Percentiles rank a stretch among this genome's conserved stretches.
These are phyloP conservation scores for Acanthamoeba culbertsoni DNA, from an alignment of 208 protist genomes.

Conservation along the genomic window DNA sequence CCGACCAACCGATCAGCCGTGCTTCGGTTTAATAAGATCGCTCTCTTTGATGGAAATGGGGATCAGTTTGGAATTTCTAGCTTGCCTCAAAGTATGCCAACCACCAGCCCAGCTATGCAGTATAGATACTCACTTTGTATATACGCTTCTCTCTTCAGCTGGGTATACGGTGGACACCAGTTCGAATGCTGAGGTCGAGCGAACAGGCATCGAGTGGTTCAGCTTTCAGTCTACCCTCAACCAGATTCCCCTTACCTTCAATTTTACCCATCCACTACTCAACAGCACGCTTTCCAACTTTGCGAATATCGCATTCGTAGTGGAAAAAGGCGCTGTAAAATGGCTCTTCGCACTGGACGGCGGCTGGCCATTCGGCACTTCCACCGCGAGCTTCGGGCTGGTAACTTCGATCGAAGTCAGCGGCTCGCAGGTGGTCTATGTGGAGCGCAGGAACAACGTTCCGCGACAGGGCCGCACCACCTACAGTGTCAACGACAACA, in stretches of 20 bases:
- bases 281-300: not conserved
- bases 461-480: not conserved
- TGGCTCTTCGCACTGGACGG: not conserved
- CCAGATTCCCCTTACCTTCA: not conserved
- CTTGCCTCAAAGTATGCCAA: not conserved
- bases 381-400: not conserved
- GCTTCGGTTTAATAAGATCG: not conserved
- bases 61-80: not conserved
- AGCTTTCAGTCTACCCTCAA: not conserved
- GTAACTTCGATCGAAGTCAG: not conserved
- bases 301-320: not conserved
- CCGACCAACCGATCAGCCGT: not conserved
- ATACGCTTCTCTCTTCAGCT: too few species aligned
- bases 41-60: not conserved
- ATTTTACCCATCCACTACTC: not conserved
- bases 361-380: not conserved
- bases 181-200: not conserved
- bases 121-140: too few species aligned
- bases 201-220: not conserved
- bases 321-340: not conserved
- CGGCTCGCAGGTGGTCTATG: not conserved
- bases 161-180: not conserved
- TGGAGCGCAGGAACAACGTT: not conserved
- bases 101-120: too few species aligned
- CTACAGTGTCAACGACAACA: not conserved